Conservation (phyloP, 2,329 filamentous ascomycete genomes). For the Diaporthe ilicicola region DNA sequence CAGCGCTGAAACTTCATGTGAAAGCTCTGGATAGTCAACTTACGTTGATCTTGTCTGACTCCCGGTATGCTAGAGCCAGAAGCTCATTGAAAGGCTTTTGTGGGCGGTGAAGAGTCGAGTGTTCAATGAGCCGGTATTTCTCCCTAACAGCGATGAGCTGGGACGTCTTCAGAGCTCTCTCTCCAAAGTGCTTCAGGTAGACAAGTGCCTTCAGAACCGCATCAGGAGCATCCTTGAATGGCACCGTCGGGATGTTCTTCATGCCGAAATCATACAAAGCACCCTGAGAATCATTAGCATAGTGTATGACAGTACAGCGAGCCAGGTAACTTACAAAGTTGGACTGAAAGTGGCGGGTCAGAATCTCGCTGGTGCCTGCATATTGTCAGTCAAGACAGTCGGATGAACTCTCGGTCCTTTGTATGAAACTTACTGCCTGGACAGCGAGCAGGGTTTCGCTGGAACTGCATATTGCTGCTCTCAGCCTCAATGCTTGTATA, state of each 20-base stretch:
- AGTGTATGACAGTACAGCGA: no score
- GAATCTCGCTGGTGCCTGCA: conserved; percentile 48
- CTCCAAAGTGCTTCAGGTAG: conserved; percentile 64
- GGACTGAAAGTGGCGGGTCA: conserved; percentile 60
- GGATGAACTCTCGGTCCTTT: conserved; percentile 25
- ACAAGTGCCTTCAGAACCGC: conserved; percentile 59
- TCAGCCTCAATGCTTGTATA: conserved; percentile 57
- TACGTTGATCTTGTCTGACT: conserved; percentile 65
- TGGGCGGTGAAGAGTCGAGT: conserved; percentile 36
- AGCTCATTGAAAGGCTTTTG: conserved; percentile 68
- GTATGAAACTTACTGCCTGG: conserved; percentile 42
- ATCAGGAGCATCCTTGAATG: conserved; percentile 57
- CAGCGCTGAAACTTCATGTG: neutral
- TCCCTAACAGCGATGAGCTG: conserved; percentile 30
- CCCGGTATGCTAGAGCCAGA: conserved; percentile 69
- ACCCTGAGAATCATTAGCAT: conserved; percentile 53
- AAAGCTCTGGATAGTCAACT: conserved; percentile 36
- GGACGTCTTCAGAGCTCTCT: conserved; percentile 47
- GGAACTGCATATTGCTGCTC: conserved; percentile 52
- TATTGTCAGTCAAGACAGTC: conserved; percentile 37
- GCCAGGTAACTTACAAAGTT: conserved; percentile 56
- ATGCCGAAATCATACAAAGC: conserved; percentile 74
- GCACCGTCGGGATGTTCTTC: conserved; percentile 52
- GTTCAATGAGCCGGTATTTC: neutral
- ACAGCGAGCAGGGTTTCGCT: conserved; percentile 49